A percentile compares a stretch with the other conserved stretches of the same genome.
These are phyloP conservation scores for Pseudognaphalium luteoalbum DNA, from an alignment of 129 eudicot genomes.

Conservation along the genomic window DNA sequence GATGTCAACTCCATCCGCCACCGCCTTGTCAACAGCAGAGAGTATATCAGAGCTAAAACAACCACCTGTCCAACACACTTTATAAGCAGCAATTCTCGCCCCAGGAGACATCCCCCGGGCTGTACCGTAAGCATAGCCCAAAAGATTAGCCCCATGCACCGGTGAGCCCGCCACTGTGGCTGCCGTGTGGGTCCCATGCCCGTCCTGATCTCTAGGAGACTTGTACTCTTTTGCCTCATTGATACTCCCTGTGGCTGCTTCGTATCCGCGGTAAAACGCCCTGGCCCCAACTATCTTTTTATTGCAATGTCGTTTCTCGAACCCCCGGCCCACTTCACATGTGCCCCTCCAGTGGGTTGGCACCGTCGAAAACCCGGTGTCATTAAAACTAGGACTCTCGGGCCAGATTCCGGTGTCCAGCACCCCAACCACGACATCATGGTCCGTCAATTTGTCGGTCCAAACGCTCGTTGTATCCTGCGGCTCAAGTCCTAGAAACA, in stretches of 20 bases:
- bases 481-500: slow-evolving; percentile 69
- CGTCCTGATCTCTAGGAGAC: slow-evolving; percentile 89
- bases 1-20: slow-evolving; percentile 76
- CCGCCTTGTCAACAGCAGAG: slow-evolving; percentile 82
- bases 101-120: slow-evolving; percentile 87
- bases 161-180: slow-evolving; percentile 83
- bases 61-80: slow-evolving; percentile 91
- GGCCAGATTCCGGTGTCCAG: slow-evolving; percentile 98
- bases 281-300: slow-evolving; percentile 79
- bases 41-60: slow-evolving; percentile 94
- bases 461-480: slow-evolving; percentile 40
- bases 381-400: slow-evolving; percentile 84
- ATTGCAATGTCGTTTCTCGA: slow-evolving; percentile 54
- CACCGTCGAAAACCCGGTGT: slow-evolving; percentile 47
- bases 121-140: slow-evolving; percentile 82
- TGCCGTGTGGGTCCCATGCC: slow-evolving; percentile 94
- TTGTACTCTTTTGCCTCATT: slow-evolving; percentile 67
- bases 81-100: slow-evolving; percentile 84
- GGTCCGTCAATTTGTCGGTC: slow-evolving; percentile 36
- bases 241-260: slow-evolving; percentile 77
- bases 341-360: slow-evolving; percentile 73
- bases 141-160: slow-evolving; percentile 73
- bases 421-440: slow-evolving; percentile 76
- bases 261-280: slow-evolving; percentile 74
- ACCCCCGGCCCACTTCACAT: slow-evolving; percentile 74